phyloP scores from a whole-genome alignment of 2,329 filamentous ascomycete species.

The Pyrenophora graminea region DNA sequence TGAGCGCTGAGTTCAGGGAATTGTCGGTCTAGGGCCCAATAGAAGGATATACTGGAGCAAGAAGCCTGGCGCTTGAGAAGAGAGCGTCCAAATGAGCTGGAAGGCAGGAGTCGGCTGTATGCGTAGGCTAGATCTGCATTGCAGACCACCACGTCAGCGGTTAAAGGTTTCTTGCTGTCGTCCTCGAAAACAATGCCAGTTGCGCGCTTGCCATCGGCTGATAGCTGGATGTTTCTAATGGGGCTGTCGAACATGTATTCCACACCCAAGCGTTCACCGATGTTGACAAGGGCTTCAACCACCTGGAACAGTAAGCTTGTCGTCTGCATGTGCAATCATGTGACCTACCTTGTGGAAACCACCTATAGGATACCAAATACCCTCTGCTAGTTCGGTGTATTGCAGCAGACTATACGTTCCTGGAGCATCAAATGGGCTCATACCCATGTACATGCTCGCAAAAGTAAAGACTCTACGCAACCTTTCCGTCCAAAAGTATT shows the following conservation, averaged over 20 bases:
- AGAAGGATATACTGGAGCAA: conserved; percentile 76
- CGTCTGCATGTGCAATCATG: not conserved
- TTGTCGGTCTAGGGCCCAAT: conserved; percentile 68
- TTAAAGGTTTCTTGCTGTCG: conserved; percentile 58
- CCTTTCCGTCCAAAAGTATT: conserved; percentile 72
- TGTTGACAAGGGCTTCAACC: conserved; percentile 64
- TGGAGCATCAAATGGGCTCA: conserved; percentile 76
- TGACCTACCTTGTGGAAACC: conserved; percentile 65
- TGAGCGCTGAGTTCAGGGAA: conserved; percentile 69
- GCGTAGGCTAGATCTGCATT: conserved; percentile 77
- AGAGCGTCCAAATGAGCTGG: conserved; percentile 49
- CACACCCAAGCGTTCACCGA: conserved; percentile 66
- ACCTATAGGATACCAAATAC: conserved; percentile 74
- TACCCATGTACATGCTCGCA: conserved; percentile 82
- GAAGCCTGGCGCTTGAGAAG: conserved; percentile 60
- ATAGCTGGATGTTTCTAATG: conserved; percentile 61
- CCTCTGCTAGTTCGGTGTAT: conserved; percentile 75
- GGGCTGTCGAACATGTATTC: conserved; percentile 64
- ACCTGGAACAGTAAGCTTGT: conserved; percentile 37
- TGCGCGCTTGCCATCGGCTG: conserved; percentile 56
- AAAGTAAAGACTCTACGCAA: conserved; percentile 74
- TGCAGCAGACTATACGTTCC: conserved; percentile 75
- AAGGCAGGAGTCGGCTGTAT: conserved; percentile 70
- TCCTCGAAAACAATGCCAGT: conserved; percentile 63
- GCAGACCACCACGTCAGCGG: conserved; percentile 69